Base-by-base conservation (phyloP, 371 early-diverging fungal species). In the Mortierella sp. region DNA sequence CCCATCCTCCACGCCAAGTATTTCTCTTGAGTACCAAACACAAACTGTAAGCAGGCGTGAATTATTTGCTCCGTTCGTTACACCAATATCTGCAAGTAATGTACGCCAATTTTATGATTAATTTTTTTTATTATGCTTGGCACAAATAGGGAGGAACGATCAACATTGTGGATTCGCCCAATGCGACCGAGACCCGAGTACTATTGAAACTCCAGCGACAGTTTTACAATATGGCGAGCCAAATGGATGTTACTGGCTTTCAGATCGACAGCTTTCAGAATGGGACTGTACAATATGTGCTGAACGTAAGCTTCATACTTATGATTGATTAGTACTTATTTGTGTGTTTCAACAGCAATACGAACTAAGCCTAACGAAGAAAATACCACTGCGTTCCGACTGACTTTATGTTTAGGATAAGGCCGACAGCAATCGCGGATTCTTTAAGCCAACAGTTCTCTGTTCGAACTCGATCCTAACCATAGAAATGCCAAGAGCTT, bases 391-490 rank as follows among this genome's bases (percentile, higher is more conserved):
- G 61, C n/a, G 3, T 60, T 43, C 22, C 22, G n/a, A 40, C 11
- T 33, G 10, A 11, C 11, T 32, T 13, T 50, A 45, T 50, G 36
- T 57, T n/a, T 67, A 79, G 80, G 80, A 79, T 60, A 67, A 53
- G 38, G 75, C 72, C 3, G 59, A 79, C 22, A 22, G 60, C 15
- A 52, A 71, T n/a, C 43, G 68, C 40, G 65, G 63, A 28, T 79
- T 79, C 58, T 67, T 70, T 62, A 45, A 61, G 1, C 61, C 80
- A 9, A 62, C 74, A 3, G 75, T 74, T 36, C 57, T 74, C 4
- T 79, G 80, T 41, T 79, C 80, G 8, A 57, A 66, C 33, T 79
- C 80, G 0, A 74, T 79, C 19, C 32, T 79, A 60, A 79, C 75
- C 1, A 71, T 79, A 13, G 80, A 79, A 62, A 74, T 79, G 72